Conservation (phyloP, 805 yeast species). For the Scheffersomyces amazonensis region DNA sequence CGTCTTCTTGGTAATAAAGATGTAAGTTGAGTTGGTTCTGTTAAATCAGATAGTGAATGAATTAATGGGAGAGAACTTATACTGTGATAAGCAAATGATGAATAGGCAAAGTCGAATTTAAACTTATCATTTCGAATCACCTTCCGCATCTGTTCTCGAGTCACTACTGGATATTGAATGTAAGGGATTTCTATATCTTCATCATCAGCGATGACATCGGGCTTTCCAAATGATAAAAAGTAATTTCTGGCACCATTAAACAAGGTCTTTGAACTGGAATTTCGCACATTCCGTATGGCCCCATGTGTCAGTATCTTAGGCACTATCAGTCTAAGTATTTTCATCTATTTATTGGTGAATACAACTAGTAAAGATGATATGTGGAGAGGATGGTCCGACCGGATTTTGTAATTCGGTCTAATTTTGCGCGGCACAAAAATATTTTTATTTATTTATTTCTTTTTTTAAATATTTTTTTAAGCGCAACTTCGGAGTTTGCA, state of each 20-base stretch:
- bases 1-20: slow-evolving; percentile 47
- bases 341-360: too few species aligned
- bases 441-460: too few species aligned
- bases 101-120: slow-evolving; percentile 43
- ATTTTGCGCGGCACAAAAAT: too few species aligned
- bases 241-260: slow-evolving; percentile 20
- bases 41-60: slow-evolving; percentile 48
- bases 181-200: slow-evolving; percentile 32
- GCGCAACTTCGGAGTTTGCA: neutral
- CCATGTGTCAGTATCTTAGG: too few species aligned
- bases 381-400: too few species aligned
- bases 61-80: slow-evolving; percentile 34
- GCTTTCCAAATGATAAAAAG: slow-evolving; percentile 15
- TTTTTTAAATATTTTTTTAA: too few species aligned
- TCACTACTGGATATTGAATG: slow-evolving; percentile 39
- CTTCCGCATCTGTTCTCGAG: slow-evolving; percentile 35
- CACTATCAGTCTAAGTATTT: too few species aligned
- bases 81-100: slow-evolving; percentile 50
- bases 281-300: too few species aligned
- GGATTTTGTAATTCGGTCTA: too few species aligned
- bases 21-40: slow-evolving; percentile 46
- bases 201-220: slow-evolving; percentile 6
- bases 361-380: too few species aligned
- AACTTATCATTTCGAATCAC: slow-evolving; percentile 33
- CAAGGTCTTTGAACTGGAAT: slow-evolving; percentile 2